Evolutionary conservation across 352 stramenopile genomes (phyloP), one percentile per base, ranked within the genome.

Genomic region (Phytophthora palmivora): DNA sequence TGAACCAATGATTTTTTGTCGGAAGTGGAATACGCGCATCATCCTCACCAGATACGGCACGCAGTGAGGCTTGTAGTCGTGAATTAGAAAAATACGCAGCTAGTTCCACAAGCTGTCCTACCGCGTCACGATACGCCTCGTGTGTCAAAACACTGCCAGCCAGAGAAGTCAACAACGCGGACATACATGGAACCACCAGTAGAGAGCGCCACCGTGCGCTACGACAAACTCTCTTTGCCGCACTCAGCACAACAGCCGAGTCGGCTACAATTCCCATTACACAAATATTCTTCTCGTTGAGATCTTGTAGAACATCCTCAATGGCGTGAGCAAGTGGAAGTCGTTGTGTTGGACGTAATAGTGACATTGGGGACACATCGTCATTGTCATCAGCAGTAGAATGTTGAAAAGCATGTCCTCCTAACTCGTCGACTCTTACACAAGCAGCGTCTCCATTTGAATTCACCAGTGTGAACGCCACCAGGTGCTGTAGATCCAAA

Each of bases 251-350:
- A 16, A 91, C 66, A 19, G 76, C 74, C 4, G 82, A 87, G 49
- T 93, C 82, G 3, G 79, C 82, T 11, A 95, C 83, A 44, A 95
- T 87, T 12, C 78, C 82, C 61, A 93, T 82, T 34, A 95, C 81
- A 22, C 58, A 78, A 54, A 92, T 88, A 21, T 85, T 82, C 52
- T 84, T 69, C 22, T 73, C 53, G 19, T 76, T 72, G 1, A 93
- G 67, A 55, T 76, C 60, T 12, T 63, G 16, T 4, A 95, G 55
- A 34, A 92, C 78, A 4, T 83, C 68, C 51, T 91, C 79, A 24
- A 95, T 84, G 14, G 68, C 71, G 12, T 76, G 59, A 12, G 74
- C 58, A 21, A 82, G 61, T 0, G 56, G 56, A 7, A 69, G 33
- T 12, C 67, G 9, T 52, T 58, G 47, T 22, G 32, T 18, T 8